Base-by-base conservation (phyloP, 148 eudicot species). In the Dianthus caryophyllus region DNA sequence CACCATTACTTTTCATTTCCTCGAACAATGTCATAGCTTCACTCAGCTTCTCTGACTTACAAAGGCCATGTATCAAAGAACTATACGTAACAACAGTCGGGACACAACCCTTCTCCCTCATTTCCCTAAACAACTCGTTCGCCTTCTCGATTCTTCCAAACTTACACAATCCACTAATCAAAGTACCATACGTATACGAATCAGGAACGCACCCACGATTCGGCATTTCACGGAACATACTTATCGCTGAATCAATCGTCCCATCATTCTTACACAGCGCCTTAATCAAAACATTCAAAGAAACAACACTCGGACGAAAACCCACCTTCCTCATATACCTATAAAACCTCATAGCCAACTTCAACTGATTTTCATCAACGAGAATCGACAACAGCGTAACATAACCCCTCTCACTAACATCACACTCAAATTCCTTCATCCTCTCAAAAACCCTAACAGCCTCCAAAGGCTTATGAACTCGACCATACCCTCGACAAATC, bases 401-500 rank as follows among this genome's bases (percentile, higher is more conserved):
- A 65, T 88, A 94, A 16, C 91, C 78, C 64, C 72, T 90, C 12
- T 75, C 75, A 5, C 88, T 79, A 6, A 83, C 84, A 41, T 82
- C 73, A 56, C 87, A 86, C 27, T 72, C 82, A 74, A 66, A 86
- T 30, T 83, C 93, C 68, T 83, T 88, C 82, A 87, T 87, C 59
- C 73, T 81, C 49, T 83, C 75, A 52, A 94, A 94, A 61, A 90
- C 55, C 76, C 93, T 72, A 71, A 90, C 61, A 5, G 81, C 93
- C 24, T 94, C 99, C 61, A 79, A 60, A 1, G 99, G 96, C 77
- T 80, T 86, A 76, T 94, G 99, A 50, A 86, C 96, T 69, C 99
- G 83, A 26, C 88, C 99, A 69, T 88, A 94, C 21, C 84, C 99
- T 61, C 93, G 75, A 79, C 84, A 90, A 26, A 90, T 79, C 9